Evolutionary conservation across 805 yeast genomes (phyloP), one percentile per base, ranked within the genome.

Genomic region (Candida oleophila): DNA sequence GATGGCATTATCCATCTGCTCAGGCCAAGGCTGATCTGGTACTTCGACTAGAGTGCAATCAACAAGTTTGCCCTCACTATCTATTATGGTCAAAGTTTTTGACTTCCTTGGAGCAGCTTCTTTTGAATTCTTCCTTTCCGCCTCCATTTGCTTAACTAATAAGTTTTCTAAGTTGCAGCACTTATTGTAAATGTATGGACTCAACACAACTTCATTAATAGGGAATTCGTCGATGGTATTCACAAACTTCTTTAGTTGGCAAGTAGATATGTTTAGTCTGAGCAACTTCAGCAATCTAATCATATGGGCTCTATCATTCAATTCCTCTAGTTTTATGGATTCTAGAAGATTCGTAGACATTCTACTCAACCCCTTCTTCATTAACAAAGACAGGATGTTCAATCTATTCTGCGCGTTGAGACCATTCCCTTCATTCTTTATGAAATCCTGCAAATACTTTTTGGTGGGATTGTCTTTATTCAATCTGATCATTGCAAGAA

Each of bases 141-240:
- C 14, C 7, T 15, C 36, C 18, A 15, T 15, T 11, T 36, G 39
- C 14, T 20, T 36, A 12, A 20, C 30, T 18, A 66, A 47, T 19
- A 43, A 42, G 38, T 56, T 59, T 43, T 67, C 73, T 12, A 71
- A 55, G 39, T 45, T 61, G 37, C 58, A 55, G 42, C 68, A 64
- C 35, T 70, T 73, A 33, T 60, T 55, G 47, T 57, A 52, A 16
- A 71, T 52, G 49, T 67, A 71, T 8, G 72, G 73, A 41, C 64
- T 65, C 9, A 71, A 52, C 1, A 55, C 51, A 16, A 59, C 53
- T 3, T 57, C 61, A 42, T 68, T 55, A 14, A 72, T 51, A 2
- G 72, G 69, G 49, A 71, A 72, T 3, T 51, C 45, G 3, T 61
- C 59, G 2, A 71, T 52, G 1, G 48, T 43, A 22, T 48, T 21